Conservation (phyloP, 495 filamentous ascomycete species). For the Xylaria scruposa region DNA sequence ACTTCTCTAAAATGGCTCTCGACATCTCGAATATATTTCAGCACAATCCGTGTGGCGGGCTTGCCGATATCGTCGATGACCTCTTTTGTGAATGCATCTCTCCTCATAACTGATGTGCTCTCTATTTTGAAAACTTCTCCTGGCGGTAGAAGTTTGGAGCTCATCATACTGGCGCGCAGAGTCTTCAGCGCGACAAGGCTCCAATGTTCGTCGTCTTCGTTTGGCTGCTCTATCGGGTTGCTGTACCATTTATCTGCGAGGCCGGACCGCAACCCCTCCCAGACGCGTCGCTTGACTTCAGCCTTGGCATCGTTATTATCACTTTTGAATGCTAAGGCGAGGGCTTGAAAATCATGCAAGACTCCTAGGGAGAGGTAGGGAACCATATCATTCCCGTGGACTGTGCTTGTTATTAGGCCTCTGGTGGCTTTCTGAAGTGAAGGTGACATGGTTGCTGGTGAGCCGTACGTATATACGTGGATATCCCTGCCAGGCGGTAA, state of each 20-base stretch:
- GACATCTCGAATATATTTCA: conserved; percentile 70
- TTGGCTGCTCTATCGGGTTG: conserved; percentile 29
- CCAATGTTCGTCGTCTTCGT: conserved; percentile 70
- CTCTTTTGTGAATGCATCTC: conserved; percentile 58
- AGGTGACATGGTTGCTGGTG: conserved; percentile 74
- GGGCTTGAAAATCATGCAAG: conserved; percentile 75
- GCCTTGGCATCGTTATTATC: conserved; percentile 69
- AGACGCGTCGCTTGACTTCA: conserved; percentile 70
- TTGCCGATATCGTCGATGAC: conserved; percentile 59
- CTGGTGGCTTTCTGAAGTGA: conserved; percentile 73
- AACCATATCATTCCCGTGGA: conserved; percentile 76
- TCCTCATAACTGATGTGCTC: conserved; percentile 63
- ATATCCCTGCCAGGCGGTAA: conserved; percentile 72
- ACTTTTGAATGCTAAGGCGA: conserved; percentile 73
- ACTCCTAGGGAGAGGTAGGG: conserved; percentile 77
- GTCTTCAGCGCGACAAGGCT: conserved; percentile 71
- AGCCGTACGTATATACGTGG: conserved; percentile 81
- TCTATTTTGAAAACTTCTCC: conserved; percentile 79
- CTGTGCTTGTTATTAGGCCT: conserved; percentile 76
- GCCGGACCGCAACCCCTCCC: conserved; percentile 62
- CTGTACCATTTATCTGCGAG: conserved; percentile 55
- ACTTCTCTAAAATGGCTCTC: conserved; percentile 73
- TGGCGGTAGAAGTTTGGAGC: conserved; percentile 73
- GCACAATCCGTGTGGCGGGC: conserved; percentile 68
- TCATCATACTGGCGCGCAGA: conserved; percentile 71